Percentiles rank a stretch among this genome's conserved stretches.
phyloP scores from a whole-genome alignment of 345 rosid species.

The Populus tremula region DNA sequence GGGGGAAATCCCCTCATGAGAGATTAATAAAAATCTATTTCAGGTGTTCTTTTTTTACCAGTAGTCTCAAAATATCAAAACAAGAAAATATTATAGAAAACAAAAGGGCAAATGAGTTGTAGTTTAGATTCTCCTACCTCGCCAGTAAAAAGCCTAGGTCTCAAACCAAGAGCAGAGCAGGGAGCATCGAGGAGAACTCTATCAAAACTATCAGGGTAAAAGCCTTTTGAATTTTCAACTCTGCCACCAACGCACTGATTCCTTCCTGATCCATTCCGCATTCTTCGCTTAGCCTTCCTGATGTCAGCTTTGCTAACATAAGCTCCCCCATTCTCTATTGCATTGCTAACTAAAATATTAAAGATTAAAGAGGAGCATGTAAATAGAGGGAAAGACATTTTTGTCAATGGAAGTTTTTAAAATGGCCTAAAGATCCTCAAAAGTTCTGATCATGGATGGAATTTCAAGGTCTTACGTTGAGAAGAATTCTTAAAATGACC shows the following conservation, averaged over 20 bases:
- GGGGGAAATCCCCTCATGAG: too few relatives aligned
- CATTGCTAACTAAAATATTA: slow-evolving; percentile 52
- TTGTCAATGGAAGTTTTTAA: neutral
- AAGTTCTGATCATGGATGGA: neutral
- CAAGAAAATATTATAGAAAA: neutral
- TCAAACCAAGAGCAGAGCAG: slow-evolving; percentile 98
- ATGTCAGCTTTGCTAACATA: slow-evolving; percentile 61
- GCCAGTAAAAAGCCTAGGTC: slow-evolving; percentile 85
- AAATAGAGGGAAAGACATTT: slow-evolving; percentile 1
- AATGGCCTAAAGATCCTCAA: neutral
- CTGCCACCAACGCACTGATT: slow-evolving; percentile 71
- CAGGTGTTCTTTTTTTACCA: neutral
- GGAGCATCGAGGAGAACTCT: slow-evolving; percentile 97
- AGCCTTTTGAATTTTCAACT: slow-evolving; percentile 77
- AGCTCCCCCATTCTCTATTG: slow-evolving; percentile 46
- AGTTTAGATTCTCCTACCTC: slow-evolving; percentile 49
- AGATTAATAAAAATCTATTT: neutral
- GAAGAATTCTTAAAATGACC: too few relatives aligned
- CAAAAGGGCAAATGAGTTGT: neutral
- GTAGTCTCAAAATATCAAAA: neutral
- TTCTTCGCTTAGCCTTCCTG: slow-evolving; percentile 65
- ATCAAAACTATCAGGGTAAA: slow-evolving; percentile 79
- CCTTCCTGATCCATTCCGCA: slow-evolving; percentile 93
- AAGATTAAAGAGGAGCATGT: slow-evolving; percentile 28
- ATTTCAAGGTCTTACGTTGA: too few relatives aligned